Base-by-base conservation (phyloP, 805 yeast genomes). In the Cyberlindnera euphorbiae region DNA sequence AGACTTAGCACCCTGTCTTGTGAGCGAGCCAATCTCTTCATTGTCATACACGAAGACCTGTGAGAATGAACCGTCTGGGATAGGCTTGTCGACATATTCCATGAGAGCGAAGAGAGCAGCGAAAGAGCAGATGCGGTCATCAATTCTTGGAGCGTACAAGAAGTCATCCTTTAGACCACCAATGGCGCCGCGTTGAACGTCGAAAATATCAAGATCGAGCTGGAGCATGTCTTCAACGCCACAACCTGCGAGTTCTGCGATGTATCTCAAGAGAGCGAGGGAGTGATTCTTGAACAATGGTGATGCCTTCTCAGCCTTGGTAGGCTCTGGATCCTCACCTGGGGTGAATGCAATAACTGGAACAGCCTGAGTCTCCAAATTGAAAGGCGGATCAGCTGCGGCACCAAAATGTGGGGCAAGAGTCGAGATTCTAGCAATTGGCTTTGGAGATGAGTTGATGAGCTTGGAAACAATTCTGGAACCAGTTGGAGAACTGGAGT, bases 381-480 rank as follows among this genome's bases (percentile, higher is more conserved):
- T 84, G 63, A 80, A 83, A 6, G 89, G 89, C 8, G 81, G 81
- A 17, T 60, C 52, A 3, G 87, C 69, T 6, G 79, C 79, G 3
- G 66, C 64, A 31, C 95, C 95, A 57, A 86, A 87, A 63, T 86
- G 95, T 4, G 89, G 89, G 6, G 95, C 95, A 53, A 87, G 67
- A 2, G 90, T 73, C 5, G 95, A 94, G 36, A 86, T 82, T 49
- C 78, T 78, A 11, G 89, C 95, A 50, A 86, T 72, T 44, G 86
- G 85, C 45, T 68, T 70, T 12, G 83, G 82, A 1, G 81, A 62
- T 5, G 82, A 75, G 53, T 71, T 72, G 25, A 79, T 71, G 49
- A 77, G 55, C 38, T 62, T 64, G 7, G 71, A 58, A 8, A 50
- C 56, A 33, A 77, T 58, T 35, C 58, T 58, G 30, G 22, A 44